Conservation (phyloP, 352 stramenopile species). For the Globisporangium perplexum region DNA sequence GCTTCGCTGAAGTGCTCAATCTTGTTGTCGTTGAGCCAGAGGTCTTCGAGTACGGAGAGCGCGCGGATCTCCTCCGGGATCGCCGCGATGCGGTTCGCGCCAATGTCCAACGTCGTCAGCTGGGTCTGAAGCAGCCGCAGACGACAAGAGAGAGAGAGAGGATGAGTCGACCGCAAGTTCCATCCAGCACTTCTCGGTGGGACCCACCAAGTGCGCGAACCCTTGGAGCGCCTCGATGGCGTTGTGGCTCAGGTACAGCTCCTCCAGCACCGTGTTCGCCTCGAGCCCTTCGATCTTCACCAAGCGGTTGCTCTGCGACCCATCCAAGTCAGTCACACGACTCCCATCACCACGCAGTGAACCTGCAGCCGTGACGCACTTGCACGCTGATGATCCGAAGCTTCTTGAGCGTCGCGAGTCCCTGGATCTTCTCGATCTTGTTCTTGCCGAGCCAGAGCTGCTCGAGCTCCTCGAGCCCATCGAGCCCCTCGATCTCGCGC, state of each 20-base stretch:
- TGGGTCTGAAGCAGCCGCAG: conserved; percentile 30
- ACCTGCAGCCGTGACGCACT: conserved; percentile 15
- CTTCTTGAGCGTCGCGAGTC: conserved; percentile 82
- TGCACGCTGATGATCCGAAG: conserved; percentile 85
- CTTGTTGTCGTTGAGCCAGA: conserved; percentile 79
- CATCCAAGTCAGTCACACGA: neutral
- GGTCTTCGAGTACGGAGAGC: conserved; percentile 49
- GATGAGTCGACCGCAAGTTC: too few species aligned
- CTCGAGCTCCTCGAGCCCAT: conserved; percentile 86
- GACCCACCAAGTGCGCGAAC: conserved; percentile 53
- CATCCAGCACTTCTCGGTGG: too few species aligned
- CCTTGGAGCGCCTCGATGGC: conserved; percentile 89
- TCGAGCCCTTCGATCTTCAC: conserved; percentile 90
- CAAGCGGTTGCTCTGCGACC: conserved; percentile 95
- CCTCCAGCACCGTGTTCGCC: conserved; percentile 85
- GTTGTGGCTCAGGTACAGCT: conserved; percentile 98
- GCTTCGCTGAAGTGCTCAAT: conserved; percentile 59
- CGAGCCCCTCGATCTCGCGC: conserved; percentile 90
- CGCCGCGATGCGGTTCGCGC: conserved; percentile 77
- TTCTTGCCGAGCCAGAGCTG: conserved; percentile 98
- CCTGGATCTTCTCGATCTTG: conserved; percentile 94
- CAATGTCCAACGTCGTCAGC: conserved; percentile 61
- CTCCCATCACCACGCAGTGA: too few species aligned
- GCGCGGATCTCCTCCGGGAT: conserved; percentile 40
- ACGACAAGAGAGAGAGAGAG: neutral